Evolutionary conservation across 257 asterid species (phyloP).

Genomic region (Ilex aquifolium): DNA sequence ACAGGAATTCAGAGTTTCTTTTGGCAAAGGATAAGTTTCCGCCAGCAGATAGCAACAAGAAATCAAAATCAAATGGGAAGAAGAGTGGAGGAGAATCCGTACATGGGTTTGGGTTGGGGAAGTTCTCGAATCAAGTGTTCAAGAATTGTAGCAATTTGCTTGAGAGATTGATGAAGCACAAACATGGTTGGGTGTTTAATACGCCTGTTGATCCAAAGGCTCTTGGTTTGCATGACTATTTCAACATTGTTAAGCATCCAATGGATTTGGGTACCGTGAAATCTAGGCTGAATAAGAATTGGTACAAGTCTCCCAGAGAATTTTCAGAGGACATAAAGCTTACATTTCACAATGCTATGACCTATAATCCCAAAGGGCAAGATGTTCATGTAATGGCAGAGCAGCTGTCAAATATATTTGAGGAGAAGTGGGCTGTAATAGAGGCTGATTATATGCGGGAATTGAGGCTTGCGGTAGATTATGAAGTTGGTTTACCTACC

Average conservation of each 20-base stretch:
- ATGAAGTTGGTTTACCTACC: slow-evolving; percentile 39
- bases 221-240: slow-evolving; percentile 82
- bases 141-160: slow-evolving; percentile 56
- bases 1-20: slow-evolving; percentile 61
- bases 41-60: slow-evolving; percentile 64
- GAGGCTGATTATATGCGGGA: slow-evolving; percentile 54
- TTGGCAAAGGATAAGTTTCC: slow-evolving; percentile 75
- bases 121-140: slow-evolving; percentile 44
- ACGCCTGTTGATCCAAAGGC: slow-evolving; percentile 66
- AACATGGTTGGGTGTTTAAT: slow-evolving; percentile 87
- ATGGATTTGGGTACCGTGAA: slow-evolving; percentile 86
- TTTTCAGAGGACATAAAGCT: slow-evolving; percentile 85
- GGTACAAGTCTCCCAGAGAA: slow-evolving; percentile 69
- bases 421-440: slow-evolving; percentile 57
- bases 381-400: slow-evolving; percentile 87
- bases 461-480: slow-evolving; percentile 31
- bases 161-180: slow-evolving; percentile 86
- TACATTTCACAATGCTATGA: slow-evolving; percentile 73
- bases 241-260: slow-evolving; percentile 59
- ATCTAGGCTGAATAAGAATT: slow-evolving; percentile 43
- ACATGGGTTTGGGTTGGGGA: slow-evolving; percentile 19
- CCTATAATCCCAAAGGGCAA: slow-evolving; percentile 76
- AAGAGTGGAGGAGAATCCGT: slow-evolving; percentile 46
- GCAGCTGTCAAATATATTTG: slow-evolving; percentile 52
- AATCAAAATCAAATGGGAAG: slow-evolving; percentile 43